phyloP scores from a whole-genome alignment of 352 stramenopile species.

The Pythium scleroteichum region DNA sequence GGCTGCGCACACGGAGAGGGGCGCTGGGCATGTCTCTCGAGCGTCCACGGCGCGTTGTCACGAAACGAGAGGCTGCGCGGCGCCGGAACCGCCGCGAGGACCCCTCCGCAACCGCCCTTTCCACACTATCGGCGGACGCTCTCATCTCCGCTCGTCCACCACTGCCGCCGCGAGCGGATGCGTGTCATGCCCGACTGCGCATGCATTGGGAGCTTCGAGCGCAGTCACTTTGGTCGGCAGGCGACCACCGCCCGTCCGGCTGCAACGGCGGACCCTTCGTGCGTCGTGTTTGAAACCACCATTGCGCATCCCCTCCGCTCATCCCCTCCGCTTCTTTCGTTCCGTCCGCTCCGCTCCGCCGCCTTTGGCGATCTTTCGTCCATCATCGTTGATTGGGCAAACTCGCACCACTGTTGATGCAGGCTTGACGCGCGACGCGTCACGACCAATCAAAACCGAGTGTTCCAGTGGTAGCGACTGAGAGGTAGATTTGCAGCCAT shows the following conservation, averaged over 20 bases:
- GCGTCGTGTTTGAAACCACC: not conserved
- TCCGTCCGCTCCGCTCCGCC: constrained; percentile 9
- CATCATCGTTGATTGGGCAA: constrained; percentile 31
- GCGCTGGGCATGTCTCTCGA: constrained; percentile 15
- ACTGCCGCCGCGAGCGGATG: not conserved
- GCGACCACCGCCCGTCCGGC: constrained; percentile 16
- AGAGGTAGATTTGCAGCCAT: constrained; percentile 9
- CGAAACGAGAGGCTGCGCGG: not conserved
- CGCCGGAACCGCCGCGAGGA: not conserved
- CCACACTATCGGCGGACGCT: constrained; percentile 3
- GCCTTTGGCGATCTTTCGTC: constrained; percentile 3
- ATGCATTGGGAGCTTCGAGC: too few relatives aligned
- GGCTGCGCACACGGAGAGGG: too few relatives aligned
- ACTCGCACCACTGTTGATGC: constrained; percentile 6
- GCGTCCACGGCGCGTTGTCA: not conserved
- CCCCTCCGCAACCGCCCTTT: not conserved
- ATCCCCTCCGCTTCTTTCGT: not conserved
- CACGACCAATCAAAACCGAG: constrained; percentile 20
- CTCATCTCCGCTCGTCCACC: not conserved
- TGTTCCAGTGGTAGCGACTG: constrained; percentile 10
- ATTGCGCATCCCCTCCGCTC: constrained; percentile 15
- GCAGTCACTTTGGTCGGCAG: too few relatives aligned
- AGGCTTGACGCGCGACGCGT: constrained; percentile 14
- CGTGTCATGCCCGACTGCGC: not conserved
- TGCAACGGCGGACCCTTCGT: constrained; percentile 20